Evolutionary conservation across 75 land plant genomes (phyloP), one percentile per base, ranked within the genome.

Genomic region (Pinus taeda): DNA sequence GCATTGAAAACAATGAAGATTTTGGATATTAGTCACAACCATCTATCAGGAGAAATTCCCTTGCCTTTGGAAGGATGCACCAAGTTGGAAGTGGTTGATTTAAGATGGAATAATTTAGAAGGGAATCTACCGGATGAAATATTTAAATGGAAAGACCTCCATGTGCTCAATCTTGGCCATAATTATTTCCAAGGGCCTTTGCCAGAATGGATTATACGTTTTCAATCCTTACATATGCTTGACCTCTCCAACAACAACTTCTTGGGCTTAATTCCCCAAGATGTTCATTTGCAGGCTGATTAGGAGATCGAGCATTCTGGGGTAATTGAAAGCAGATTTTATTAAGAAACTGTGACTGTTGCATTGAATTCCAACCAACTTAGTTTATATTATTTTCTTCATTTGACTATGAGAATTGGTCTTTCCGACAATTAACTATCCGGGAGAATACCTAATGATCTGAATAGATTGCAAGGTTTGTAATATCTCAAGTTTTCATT

Each of bases 211-310:
- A 70, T 92, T 63, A 84, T 86, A 67, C 60, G 83, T 22, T 89
- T 94, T 36, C 42, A 37, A 33, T 49, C 63, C 63, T 82, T 93
- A 42, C 81, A 81, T 55, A 77, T 67, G 42, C 78, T 93, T 36
- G 91, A 93, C 74, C 80, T 93, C 58, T 93, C 96, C 49, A 60
- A 75, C 65, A 93, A 93, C 86, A 80, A 80, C 26, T 85, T 93
- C 77, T 78, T 87, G 1, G 96, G 96, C 3, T 73, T 73, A 66
- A 82, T 30, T 30, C n/a, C 33, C 33, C 33, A 30, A 30, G 0
- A 30, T 30, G 33, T 30, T 30, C 0, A 30, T 30, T 30, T 30
- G 33, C 1, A 30, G 33, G 33, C 1, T 30, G 33, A 30, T 30
- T 1, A 30, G 1, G 33, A 30, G 33, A 30, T 30, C 33, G 1